Evolutionary conservation across 495 filamentous ascomycete species (phyloP), one percentile per base, ranked within the genome.

Genomic region (Podospora bellae-mahoneyi): DNA sequence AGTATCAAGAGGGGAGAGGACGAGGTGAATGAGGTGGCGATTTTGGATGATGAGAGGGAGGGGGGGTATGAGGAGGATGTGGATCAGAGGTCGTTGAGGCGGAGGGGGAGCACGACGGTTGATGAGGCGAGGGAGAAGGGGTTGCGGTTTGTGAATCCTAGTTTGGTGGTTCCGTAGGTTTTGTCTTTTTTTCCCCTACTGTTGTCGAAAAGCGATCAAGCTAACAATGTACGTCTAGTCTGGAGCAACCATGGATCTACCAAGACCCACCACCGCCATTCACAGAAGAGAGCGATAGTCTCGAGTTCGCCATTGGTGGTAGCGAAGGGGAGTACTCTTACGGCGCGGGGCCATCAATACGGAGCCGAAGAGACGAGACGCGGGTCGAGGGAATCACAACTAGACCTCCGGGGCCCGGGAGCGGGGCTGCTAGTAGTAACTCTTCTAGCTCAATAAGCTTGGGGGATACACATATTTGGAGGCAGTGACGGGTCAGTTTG

Each of bases 121-220:
- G 91, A 93, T 71, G 90, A 92, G 74, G 80, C 85, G 63, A 77
- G 85, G 64, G 90, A 93, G 74, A 85, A 83, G 68, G 89, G 87
- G 0, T 54, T 85, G 70, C 81, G 80, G 54, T 95, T 91, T 78
- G 80, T 92, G 39, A 94, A 94, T 71, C 92, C 92, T 32, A 92
- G 83, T 73, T 74, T 95, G n/a, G 79, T 90, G 3, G 73, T 77
- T 23, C 89, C 90, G 80, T 87, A 83, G 78, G 88, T 79, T 53
- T 13, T 34, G 13, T 62, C 39, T 27, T 34, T 66, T 2, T 2
- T 18, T 18, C 4, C 26, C 4, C 1, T 6, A 32, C 28, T 19
- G 26, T 6, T 39, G 10, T 39, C 34, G 34, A 39, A 5, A 28
- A 27, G 9, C 1, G 27, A 19, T 13, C n/a, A n/a, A 71, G 16